Evolutionary conservation across 495 filamentous ascomycete genomes (phyloP), one percentile per base, ranked within the genome.

Genomic region (Daldinia concentrica): DNA sequence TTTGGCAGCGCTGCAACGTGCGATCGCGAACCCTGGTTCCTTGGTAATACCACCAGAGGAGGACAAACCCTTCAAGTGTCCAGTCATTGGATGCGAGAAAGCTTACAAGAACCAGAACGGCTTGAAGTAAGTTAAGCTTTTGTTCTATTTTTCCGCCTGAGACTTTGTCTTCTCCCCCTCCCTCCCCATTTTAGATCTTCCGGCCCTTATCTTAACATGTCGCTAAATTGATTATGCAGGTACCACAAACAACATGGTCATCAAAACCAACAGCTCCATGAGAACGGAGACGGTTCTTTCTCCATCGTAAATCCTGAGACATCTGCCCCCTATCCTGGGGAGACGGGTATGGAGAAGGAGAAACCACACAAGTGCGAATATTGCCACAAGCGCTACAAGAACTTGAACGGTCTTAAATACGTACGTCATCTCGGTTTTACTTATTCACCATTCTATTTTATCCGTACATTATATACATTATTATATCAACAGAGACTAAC

Each of bases 81-180:
- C 96, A 8, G 95, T 99, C 48, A 97, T 98, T 74, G 95, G 95
- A 17, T 99, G 95, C 76, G 95, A 99, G 79, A 99, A 99, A 84
- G 95, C 95, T 14, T 99, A 99, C 80, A 99, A 99, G 86, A 99
- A 99, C 79, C 95, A 98, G 75, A 99, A 99, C 74, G 95, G 95
- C 34, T 84, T 99, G 34, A 98, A 98, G 86, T 96, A 92, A 71
- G 85, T 82, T 45, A 43, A 55, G 6, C 17, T 34, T 59, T 60
- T 39, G 60, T 56, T 61, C 27, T 26, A 14, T 61, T 27, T 57
- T 36, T 36, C 29, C 54, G 29, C 57, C 24, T 60, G 36, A 27
- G 17, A 39, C 19, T 60, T 60, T 60, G 39, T 60, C 50, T 62
- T 30, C 51, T 36, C 30, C 58, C 39, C 68, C 50, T 37, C 62